Evolutionary conservation across 306 rosid species (phyloP), one percentile per base, ranked within the genome.

Genomic region (Lathyrus aphaca): DNA sequence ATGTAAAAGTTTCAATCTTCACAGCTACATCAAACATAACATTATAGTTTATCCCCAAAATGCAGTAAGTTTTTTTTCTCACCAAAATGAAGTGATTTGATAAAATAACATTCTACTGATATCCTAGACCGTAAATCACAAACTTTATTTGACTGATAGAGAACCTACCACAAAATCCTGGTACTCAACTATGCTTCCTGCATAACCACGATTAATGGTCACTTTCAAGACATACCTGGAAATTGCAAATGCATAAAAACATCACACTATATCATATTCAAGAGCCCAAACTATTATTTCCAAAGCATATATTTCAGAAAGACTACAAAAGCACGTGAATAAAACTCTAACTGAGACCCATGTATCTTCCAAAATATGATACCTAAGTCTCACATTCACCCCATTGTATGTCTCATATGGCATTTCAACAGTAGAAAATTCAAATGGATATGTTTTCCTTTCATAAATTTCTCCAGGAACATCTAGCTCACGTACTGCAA

Each of bases 401-500:
- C 99, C 99, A 72, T 90, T 94, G 86, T 94, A 94, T 30, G 96
- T 84, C 83, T 94, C 99, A 68, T 94, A 91, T 18, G 99, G 99
- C 99, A 94, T 94, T 80, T 94, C 99, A 70, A 94, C 99, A 1
- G 97, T 94, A 60, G 97, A 94, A 79, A 94, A 94, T 69, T 94
- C 99, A 69, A 94, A 94, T 64, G 95, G 91, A 82, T 88, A 94
- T 4, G 91, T 85, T 85, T 94, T 94, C 86, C 80, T 87, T 80
- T 94, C 99, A 76, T 90, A 91, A 58, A 94, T 84, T 27, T 94
- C 99, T 80, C 99, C 99, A 32, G 99, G 99, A 76, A 94, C 93
- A 79, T 94, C 99, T 70, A 94, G 83, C 78, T 94, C 99, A 61
- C 99, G 88, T 73, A 94, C 99, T 94, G 83, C 81, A 77, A 74